Evolutionary conservation across 108 stramenopile species (phyloP).

Genomic region (Chaetoceros muelleri): DNA sequence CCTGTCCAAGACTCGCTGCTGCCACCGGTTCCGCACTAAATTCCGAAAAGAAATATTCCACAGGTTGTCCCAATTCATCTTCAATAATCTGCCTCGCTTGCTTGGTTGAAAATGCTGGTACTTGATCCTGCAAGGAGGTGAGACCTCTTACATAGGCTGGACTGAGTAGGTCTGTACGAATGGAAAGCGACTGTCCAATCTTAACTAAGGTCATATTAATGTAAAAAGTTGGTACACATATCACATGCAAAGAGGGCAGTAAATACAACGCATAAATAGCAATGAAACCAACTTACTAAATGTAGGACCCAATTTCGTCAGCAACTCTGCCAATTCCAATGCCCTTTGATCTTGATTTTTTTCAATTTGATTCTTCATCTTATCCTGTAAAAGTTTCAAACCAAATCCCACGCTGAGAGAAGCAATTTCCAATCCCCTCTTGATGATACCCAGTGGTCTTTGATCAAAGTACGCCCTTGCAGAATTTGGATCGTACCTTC

Average conservation of each 20-base stretch:
- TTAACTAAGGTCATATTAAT: slow-evolving; percentile 17
- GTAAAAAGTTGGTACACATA: neutral
- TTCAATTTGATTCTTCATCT: slow-evolving; percentile 25
- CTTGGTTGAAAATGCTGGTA: slow-evolving; percentile 69
- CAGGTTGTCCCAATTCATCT: slow-evolving; percentile 67
- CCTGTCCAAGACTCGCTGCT: slow-evolving; percentile 90
- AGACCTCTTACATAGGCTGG: slow-evolving; percentile 79
- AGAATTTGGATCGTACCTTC: slow-evolving; percentile 51
- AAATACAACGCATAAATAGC: slow-evolving; percentile 1
- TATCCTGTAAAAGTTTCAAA: slow-evolving; percentile 18
- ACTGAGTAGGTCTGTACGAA: slow-evolving; percentile 83
- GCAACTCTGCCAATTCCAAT: slow-evolving; percentile 43
- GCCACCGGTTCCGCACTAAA: slow-evolving; percentile 76
- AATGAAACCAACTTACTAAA: slow-evolving; percentile 84
- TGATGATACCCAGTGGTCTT: slow-evolving; percentile 17
- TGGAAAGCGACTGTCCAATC: slow-evolving; percentile 91
- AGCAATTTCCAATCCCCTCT: slow-evolving; percentile 35
- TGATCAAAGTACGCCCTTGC: slow-evolving; percentile 59
- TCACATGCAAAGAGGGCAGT: neutral
- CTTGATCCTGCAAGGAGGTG: slow-evolving; percentile 80
- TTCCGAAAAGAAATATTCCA: slow-evolving; percentile 49
- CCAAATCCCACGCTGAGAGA: slow-evolving; percentile 35
- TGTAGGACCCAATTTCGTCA: slow-evolving; percentile 67
- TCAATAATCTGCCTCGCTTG: slow-evolving; percentile 72
- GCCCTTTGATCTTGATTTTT: slow-evolving; percentile 50